These are phyloP conservation scores for Ailanthus altissimus DNA, from an alignment of 345 rosid genomes.

Conservation along the genomic window DNA sequence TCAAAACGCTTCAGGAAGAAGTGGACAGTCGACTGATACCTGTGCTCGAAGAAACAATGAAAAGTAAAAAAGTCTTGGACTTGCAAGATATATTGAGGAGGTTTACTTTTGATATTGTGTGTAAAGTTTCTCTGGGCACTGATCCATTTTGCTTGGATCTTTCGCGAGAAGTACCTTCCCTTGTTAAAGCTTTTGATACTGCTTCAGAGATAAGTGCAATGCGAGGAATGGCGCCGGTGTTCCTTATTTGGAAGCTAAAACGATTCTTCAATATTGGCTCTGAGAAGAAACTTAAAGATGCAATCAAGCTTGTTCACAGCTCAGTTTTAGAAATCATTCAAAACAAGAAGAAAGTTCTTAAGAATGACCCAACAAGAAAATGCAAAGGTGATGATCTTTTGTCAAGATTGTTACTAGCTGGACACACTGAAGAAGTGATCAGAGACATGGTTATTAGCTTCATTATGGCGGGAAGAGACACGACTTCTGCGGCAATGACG, in stretches of 20 bases:
- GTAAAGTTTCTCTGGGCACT: conserved; percentile 52
- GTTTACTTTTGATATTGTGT: conserved; percentile 57
- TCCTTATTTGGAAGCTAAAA: conserved; percentile 66
- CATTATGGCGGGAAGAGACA: conserved; percentile 73
- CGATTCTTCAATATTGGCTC: conserved; percentile 52
- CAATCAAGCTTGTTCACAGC: conserved; percentile 40
- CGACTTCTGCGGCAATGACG: conserved; percentile 66
- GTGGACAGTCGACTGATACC: conserved; percentile 58
- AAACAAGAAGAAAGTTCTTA: conserved; percentile 33
- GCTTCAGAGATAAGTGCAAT: conserved; percentile 59
- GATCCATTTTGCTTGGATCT: conserved; percentile 58
- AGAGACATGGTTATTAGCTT: conserved; percentile 68
- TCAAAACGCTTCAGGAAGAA: conserved; percentile 48
- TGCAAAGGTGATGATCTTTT: conserved; percentile 40
- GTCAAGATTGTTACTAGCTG: conserved; percentile 47
- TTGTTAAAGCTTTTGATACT: conserved; percentile 51
- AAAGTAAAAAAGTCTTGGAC: conserved; percentile 38
- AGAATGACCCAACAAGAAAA: conserved; percentile 12
- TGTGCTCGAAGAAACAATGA: conserved; percentile 39
- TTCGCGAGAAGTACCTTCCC: conserved; percentile 40
- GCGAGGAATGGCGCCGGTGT: conserved; percentile 52
- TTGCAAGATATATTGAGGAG: conserved; percentile 59
- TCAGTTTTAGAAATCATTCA: conserved; percentile 41
- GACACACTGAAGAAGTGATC: conserved; percentile 47
- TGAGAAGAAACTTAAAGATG: conserved; percentile 56